Evolutionary conservation across 179 eudicot species (phyloP).

Genomic region (Pouteria campechiana): DNA sequence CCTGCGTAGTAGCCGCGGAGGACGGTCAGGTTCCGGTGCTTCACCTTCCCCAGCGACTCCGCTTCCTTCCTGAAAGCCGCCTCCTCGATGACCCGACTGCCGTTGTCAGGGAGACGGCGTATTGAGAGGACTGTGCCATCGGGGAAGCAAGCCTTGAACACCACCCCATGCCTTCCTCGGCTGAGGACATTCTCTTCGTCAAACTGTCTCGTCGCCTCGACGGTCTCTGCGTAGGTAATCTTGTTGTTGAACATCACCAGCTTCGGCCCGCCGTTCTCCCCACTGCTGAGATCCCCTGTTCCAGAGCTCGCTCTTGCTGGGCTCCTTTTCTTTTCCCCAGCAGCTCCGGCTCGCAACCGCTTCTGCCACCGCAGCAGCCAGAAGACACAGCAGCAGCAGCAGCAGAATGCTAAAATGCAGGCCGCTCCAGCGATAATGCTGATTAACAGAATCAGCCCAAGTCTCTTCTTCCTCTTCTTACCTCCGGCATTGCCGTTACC

Average conservation of each 20-base stretch:
- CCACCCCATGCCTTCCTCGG: constrained; percentile 18
- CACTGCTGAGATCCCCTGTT: constrained; percentile 20
- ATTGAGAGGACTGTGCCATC: constrained; percentile 43
- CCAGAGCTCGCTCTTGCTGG: constrained; percentile 18
- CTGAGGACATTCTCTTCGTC: constrained; percentile 43
- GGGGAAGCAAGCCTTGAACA: constrained; percentile 26
- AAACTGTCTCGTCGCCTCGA: constrained; percentile 37
- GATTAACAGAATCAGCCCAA: constrained; percentile 18
- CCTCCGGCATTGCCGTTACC: no score
- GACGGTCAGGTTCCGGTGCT: constrained; percentile 36
- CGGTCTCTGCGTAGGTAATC: constrained; percentile 29
- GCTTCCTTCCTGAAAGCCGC: constrained; percentile 35
- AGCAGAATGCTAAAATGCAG: constrained; percentile 14
- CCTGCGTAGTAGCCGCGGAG: constrained; percentile 41
- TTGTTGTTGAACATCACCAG: constrained; percentile 40
- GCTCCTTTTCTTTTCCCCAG: constrained; percentile 26
- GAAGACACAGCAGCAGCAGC: constrained; percentile 22
- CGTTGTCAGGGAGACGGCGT: constrained; percentile 27
- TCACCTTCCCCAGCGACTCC: constrained; percentile 31
- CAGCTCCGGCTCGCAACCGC: constrained; percentile 13
- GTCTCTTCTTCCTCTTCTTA: constrained; percentile 14
- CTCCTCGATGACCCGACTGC: constrained; percentile 15
- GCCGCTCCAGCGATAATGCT: constrained; percentile 13
- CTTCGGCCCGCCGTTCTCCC: constrained; percentile 32
- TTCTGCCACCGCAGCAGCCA: constrained; percentile 27